phyloP scores from a whole-genome alignment of 352 stramenopile species.

The Pythium brachiatum region DNA sequence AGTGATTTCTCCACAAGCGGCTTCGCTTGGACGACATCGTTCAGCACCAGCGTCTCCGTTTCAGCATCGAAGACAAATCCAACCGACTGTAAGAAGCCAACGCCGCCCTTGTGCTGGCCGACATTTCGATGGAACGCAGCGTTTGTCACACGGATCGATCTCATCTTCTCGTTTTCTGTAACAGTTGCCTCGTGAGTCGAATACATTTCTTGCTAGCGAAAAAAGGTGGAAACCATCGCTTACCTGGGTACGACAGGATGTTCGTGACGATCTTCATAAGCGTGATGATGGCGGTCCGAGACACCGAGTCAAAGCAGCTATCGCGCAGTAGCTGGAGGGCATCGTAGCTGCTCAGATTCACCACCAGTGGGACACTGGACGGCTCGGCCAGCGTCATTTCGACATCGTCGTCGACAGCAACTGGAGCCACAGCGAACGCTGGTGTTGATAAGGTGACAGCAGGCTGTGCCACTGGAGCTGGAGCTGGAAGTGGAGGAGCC shows the following conservation, averaged over 20 bases:
- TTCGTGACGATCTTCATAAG: slow-evolving; percentile 88
- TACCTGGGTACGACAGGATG: slow-evolving; percentile 78
- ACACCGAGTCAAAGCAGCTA: slow-evolving; percentile 75
- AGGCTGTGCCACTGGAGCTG: background rate
- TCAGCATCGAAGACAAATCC: slow-evolving; percentile 59
- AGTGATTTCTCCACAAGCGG: slow-evolving; percentile 48
- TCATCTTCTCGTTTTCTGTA: slow-evolving; percentile 78
- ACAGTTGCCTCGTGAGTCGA: background rate
- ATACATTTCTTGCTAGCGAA: background rate
- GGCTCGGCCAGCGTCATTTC: slow-evolving; percentile 37
- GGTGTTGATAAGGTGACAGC: background rate
- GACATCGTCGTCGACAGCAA: slow-evolving; percentile 29
- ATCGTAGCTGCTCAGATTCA: slow-evolving; percentile 46
- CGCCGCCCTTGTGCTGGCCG: slow-evolving; percentile 56
- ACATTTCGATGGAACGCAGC: slow-evolving; percentile 69
- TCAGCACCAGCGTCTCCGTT: slow-evolving; percentile 47
- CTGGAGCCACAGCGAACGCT: background rate
- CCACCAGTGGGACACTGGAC: background rate
- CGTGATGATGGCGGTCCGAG: slow-evolving; percentile 51
- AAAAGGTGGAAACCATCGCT: background rate
- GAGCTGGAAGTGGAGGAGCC: background rate
- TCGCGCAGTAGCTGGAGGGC: slow-evolving; percentile 71
- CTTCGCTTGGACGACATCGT: slow-evolving; percentile 23
- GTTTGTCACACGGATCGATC: slow-evolving; percentile 80
- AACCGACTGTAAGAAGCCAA: slow-evolving; percentile 68